These are phyloP conservation scores for Lenwebbia sp. DNA, from an alignment of 345 rosid genomes.

Conservation along the genomic window DNA sequence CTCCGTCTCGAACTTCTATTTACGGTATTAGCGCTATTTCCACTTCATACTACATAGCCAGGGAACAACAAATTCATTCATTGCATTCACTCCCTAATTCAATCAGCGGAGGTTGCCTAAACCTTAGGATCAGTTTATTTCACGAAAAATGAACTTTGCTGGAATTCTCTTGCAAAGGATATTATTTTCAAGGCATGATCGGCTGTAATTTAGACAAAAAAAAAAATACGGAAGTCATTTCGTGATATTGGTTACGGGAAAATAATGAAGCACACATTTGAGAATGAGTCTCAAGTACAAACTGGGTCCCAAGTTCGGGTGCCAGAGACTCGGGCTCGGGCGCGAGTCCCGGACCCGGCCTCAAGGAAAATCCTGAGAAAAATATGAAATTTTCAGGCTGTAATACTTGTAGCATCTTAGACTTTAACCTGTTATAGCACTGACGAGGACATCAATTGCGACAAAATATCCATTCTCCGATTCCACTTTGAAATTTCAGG, in stretches of 20 bases:
- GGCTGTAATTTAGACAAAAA: background rate
- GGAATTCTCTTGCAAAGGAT: too few species aligned
- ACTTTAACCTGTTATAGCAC: too few species aligned
- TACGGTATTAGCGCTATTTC: background rate
- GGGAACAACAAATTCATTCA: background rate
- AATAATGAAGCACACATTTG: background rate
- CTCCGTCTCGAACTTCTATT: too few species aligned
- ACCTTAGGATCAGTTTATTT: background rate
- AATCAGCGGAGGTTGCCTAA: background rate
- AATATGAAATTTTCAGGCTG: too few species aligned
- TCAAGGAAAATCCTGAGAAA: background rate
- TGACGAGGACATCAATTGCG: too few species aligned
- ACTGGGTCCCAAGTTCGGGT: background rate
- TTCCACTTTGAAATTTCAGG: background rate
- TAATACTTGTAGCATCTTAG: too few species aligned
- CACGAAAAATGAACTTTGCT: accelerated
- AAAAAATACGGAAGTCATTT: background rate
- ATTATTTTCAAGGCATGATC: background rate
- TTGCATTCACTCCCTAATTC: background rate
- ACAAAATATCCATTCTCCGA: background rate
- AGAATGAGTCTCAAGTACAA: background rate
- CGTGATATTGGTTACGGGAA: background rate
- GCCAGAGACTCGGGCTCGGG: background rate
- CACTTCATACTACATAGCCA: background rate
- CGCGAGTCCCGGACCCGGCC: accelerated